phyloP scores from a whole-genome alignment of 1,284 basidiomycete genomes.

The Rhodotorula sp. region DNA sequence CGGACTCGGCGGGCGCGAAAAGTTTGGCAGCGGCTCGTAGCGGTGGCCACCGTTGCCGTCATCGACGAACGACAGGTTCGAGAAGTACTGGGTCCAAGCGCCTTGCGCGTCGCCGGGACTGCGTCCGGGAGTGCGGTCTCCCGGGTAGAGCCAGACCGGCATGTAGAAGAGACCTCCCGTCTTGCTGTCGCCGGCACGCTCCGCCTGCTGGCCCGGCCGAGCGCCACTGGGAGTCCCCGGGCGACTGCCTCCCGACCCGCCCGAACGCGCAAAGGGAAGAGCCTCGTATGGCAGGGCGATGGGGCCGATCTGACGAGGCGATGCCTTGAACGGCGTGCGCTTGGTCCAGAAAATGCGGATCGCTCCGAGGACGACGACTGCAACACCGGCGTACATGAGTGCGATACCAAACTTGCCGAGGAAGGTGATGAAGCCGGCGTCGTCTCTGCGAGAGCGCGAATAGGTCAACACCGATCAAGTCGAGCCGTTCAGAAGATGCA shows the following conservation, averaged over 20 bases:
- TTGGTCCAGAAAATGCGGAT: constrained; percentile 58
- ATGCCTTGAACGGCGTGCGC: constrained; percentile 20
- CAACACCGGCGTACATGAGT: constrained; percentile 75
- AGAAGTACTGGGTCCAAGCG: constrained; percentile 37
- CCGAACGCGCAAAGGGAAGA: constrained; percentile 21
- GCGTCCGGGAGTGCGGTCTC: constrained; percentile 4
- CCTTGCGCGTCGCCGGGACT: constrained; percentile 1
- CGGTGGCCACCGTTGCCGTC: constrained; percentile 15
- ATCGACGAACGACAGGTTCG: constrained; percentile 34
- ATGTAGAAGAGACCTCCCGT: constrained; percentile 38
- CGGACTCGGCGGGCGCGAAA: constrained; percentile 36
- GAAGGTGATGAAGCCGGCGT: constrained; percentile 88
- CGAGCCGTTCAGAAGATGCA: too few relatives aligned
- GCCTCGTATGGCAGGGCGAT: constrained; percentile 37
- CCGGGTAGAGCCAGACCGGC: constrained; percentile 38
- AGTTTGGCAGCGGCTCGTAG: constrained; percentile 37
- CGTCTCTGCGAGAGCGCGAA: constrained; percentile 64
- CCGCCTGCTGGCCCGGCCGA: not conserved
- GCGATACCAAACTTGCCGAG: constrained; percentile 79
- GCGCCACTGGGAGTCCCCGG: constrained; percentile 1
- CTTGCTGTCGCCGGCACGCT: constrained; percentile 5
- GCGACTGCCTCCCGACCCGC: constrained; percentile 11
- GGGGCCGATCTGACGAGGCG: constrained; percentile 29
- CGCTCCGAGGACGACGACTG: constrained; percentile 67
- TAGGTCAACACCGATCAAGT: not conserved